Percentiles rank a stretch among this genome's conserved stretches.
phyloP scores from a whole-genome alignment of 1,284 basidiomycete species.

The Marasmius tenuissimus region DNA sequence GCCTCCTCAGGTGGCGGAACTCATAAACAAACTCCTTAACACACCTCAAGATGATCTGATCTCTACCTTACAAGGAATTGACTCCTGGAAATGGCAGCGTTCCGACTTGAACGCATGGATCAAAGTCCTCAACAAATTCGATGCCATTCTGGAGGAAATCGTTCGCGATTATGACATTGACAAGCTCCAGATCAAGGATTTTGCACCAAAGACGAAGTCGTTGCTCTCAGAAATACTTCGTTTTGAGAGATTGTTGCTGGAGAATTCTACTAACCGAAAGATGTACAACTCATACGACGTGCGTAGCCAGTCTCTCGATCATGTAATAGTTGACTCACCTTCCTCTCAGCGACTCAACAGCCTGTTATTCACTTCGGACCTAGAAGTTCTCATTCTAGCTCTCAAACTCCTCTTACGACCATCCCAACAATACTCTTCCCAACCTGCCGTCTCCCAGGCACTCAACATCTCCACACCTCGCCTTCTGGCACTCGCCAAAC shows the following conservation, averaged over 20 bases:
- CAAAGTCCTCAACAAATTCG: slow-evolving; percentile 93
- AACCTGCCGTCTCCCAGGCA: slow-evolving; percentile 75
- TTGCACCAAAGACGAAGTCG: slow-evolving; percentile 77
- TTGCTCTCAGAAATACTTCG: slow-evolving; percentile 81
- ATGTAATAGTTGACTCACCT: background rate
- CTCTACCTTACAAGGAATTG: slow-evolving; percentile 62
- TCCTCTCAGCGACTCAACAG: slow-evolving; percentile 81
- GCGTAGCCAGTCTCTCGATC: slow-evolving; percentile 33
- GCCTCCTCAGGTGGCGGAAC: slow-evolving; percentile 76
- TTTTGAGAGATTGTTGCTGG: slow-evolving; percentile 88
- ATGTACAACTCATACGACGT: slow-evolving; percentile 97
- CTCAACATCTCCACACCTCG: slow-evolving; percentile 76
- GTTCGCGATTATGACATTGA: slow-evolving; percentile 85
- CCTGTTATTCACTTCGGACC: slow-evolving; percentile 85
- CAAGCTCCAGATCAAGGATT: slow-evolving; percentile 79
- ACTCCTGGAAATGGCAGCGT: slow-evolving; percentile 92
- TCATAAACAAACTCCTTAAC: slow-evolving; percentile 67
- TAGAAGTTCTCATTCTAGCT: slow-evolving; percentile 84
- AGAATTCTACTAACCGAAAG: slow-evolving; percentile 98
- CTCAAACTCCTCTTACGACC: slow-evolving; percentile 89
- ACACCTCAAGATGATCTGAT: slow-evolving; percentile 68
- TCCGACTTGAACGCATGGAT: slow-evolving; percentile 98
- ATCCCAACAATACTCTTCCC: slow-evolving; percentile 91
- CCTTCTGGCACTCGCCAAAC: slow-evolving; percentile 68
- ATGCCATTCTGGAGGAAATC: slow-evolving; percentile 80